phyloP scores from a whole-genome alignment of 2,329 filamentous ascomycete species.

The Teratosphaeria pseudoeucalypti region DNA sequence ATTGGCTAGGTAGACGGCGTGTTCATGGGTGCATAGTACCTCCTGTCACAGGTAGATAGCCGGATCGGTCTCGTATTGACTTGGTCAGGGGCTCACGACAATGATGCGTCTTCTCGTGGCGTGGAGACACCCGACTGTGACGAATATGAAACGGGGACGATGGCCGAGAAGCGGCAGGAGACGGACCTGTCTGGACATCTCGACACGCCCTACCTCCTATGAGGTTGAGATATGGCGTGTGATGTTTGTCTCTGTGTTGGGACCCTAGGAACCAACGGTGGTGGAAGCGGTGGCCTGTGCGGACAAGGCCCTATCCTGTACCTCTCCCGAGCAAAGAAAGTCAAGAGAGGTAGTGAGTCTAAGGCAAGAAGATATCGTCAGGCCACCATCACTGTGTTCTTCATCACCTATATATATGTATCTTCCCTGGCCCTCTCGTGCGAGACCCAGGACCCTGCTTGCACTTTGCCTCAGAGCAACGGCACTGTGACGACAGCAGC shows the following conservation, averaged over 20 bases:
- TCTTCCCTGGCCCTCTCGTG: not conserved
- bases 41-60: not conserved
- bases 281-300: not conserved
- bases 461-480: not conserved
- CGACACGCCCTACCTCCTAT: not conserved
- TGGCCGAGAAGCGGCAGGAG: not conserved
- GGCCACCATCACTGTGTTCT: not conserved
- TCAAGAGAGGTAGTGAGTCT: not conserved
- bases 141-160: not conserved
- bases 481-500: not conserved
- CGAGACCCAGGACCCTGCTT: not conserved
- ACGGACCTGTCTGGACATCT: not conserved
- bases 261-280: not conserved
- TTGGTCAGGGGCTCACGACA: not conserved
- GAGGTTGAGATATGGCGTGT: not conserved
- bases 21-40: not conserved
- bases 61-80: not conserved
- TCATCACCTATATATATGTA: no score
- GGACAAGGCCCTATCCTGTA: not conserved
- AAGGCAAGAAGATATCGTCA: not conserved
- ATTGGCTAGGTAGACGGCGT: not conserved
- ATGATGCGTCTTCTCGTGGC: not conserved
- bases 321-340: not conserved
- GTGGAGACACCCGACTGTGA: not conserved
- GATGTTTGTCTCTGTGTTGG: not conserved